Evolutionary conservation across 2,329 filamentous ascomycete genomes (phyloP), one percentile per base, ranked within the genome.

Genomic region (Nemania sp.): DNA sequence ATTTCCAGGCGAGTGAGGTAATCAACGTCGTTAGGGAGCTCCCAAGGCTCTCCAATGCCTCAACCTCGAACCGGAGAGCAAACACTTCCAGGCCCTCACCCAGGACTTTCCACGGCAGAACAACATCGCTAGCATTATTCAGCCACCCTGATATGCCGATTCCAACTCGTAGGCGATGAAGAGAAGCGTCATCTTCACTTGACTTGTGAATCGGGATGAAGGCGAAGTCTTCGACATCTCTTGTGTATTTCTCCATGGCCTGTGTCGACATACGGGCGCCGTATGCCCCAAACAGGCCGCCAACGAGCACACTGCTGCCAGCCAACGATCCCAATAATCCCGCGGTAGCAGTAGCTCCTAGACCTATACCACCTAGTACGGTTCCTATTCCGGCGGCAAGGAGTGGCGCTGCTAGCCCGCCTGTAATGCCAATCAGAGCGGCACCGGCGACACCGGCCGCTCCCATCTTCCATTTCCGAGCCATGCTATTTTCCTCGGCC

Each of bases 61-160:
- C 88, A 8, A 93, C 85, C 78, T 98, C 96, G 88, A 92, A 98
- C 29, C 92, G 88, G 18, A 98, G 83, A 6, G 91, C 92, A 76
- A 97, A 98, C 0, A 91, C 88, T 79, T 98, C 95, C 70, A 92
- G 84, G 24, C 86, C 83, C 18, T 70, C 38, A 1, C 91, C 92
- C 24, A 98, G 82, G 27, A 91, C 89, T 59, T 87, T 87, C 95
- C 95, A 98, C 0, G 93, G 93, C 29, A 86, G 86, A 18, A 91
- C 82, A 5, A 93, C 88, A 63, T 97, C 91, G 55, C 91, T 87
- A 63, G 90, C 87, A 43, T 91, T 86, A 0, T 86, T 90, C 7
- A 97, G 80, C 92, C 94, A 98, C 11, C 95, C 96, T 53, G 90
- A 92, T 65, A 97, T 87, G 11, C 91, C 92, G 70, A 98, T 91